Evolutionary conservation across 768 basidiomycete species (phyloP).

Genomic region (Mycena latifolia): DNA sequence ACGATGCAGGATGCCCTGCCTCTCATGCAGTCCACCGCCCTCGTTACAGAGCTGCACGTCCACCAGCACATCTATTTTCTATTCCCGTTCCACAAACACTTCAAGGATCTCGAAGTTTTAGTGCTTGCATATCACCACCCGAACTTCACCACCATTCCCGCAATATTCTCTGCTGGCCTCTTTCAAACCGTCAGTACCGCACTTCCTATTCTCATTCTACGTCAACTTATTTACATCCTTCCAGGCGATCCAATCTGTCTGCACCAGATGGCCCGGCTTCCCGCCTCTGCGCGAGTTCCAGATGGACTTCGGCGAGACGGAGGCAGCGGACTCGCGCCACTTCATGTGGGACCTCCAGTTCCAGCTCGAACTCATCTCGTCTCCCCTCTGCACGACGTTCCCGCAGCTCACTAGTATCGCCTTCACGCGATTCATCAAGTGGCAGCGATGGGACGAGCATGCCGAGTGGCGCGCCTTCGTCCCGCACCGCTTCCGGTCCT

Average conservation of each 20-base stretch:
- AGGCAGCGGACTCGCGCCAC: neutral
- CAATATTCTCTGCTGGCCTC: neutral
- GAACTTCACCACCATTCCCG: constrained; percentile 15
- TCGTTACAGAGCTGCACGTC: constrained; percentile 29
- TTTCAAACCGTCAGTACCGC: constrained; percentile 2
- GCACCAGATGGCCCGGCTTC: constrained; percentile 19
- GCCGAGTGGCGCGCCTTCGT: constrained; percentile 22
- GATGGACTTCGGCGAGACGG: constrained; percentile 13
- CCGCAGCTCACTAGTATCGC: constrained; percentile 8
- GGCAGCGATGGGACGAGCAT: constrained; percentile 18
- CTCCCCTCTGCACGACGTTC: neutral
- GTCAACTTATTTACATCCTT: neutral
- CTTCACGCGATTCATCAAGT: constrained; percentile 14
- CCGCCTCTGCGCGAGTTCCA: constrained; percentile 20
- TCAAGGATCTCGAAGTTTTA: constrained; percentile 18
- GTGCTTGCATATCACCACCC: constrained; percentile 23
- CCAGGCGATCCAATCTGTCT: constrained; percentile 1
- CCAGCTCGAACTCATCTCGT: constrained; percentile 11
- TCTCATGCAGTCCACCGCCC: neutral
- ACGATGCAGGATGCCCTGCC: constrained; percentile 4
- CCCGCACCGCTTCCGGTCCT: constrained; percentile 10
- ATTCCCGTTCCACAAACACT: constrained; percentile 19
- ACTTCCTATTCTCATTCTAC: neutral
- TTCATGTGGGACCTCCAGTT: constrained; percentile 26
- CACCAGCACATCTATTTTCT: constrained; percentile 26